Base-by-base conservation (phyloP, 176 grass and related monocot species). In the Aegilops speltoides region DNA sequence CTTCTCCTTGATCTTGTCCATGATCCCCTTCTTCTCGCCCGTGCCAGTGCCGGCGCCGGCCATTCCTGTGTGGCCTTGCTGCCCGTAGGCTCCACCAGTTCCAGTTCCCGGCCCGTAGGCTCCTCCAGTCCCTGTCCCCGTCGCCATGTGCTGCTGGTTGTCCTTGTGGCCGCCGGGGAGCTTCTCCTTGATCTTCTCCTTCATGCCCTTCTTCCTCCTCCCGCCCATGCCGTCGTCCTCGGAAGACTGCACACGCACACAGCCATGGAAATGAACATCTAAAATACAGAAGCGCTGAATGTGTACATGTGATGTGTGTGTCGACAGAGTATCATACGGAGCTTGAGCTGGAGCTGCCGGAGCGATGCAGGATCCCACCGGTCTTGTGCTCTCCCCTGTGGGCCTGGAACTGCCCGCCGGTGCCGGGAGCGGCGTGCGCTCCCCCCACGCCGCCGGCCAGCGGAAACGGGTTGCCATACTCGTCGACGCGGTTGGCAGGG, bases 151-250 rank as follows among this genome's bases (percentile, higher is more conserved):
- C 77, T 79, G 77, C 52, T 80, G 66, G 84, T 16, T 28, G 15
- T 36, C 40, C 29, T 81, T 81, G 57, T 90, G 70, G 33, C 60
- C 76, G 11, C 87, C 87, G 0, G 90, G 90, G 19, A 95, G 19
- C 34, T 92, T 92, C 88, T 92, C 93, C 86, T 89, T 95, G 26
- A 95, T 89, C 88, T 95, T 95, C n/a, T 95, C 93, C 46, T 92
- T 95, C 3, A 95, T 15, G 9, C 88, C 73, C 65, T 95, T 95
- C 92, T 93, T 92, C 86, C 91, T 87, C 33, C 90, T 64, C 12
- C 93, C 88, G 10, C 93, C 93, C 68, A 88, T 64, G 10, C 86
- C 90, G 2, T 95, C 93, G 45, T 95, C 93, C 86, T 95, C 93
- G 0, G 88, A 95, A 45, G 79, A 81, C 74, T 25, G 72, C 5